These are phyloP conservation scores for Podospora pseudocomata DNA, from an alignment of 495 filamentous ascomycete genomes.

Conservation along the genomic window DNA sequence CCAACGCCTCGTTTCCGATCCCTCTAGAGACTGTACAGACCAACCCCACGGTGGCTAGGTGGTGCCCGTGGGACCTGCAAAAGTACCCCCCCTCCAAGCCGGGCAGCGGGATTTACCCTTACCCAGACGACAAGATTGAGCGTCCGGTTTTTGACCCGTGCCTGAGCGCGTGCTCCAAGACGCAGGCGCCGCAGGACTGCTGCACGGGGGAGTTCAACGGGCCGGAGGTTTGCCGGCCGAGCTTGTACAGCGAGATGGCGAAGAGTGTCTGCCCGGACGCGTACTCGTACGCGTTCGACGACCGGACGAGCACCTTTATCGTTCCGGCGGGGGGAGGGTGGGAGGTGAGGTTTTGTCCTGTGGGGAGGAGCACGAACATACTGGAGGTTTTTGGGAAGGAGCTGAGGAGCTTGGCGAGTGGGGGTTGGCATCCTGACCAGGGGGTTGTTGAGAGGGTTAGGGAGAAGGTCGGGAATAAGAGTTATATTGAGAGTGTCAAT, in stretches of 20 bases:
- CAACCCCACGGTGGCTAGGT: conserved; percentile 49
- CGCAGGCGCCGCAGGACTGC: conserved; percentile 57
- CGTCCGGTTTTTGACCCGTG: conserved; percentile 71
- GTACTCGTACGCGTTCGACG: conserved; percentile 77
- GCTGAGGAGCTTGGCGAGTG: conserved; percentile 32
- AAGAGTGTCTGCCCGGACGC: conserved; percentile 78
- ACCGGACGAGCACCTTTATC: conserved; percentile 70
- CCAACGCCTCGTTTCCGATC: conserved; percentile 58
- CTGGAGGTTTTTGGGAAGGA: conserved; percentile 48
- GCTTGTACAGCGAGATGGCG: conserved; percentile 57
- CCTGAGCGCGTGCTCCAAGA: conserved; percentile 63
- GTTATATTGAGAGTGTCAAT: conserved; percentile 21
- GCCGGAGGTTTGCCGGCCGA: conserved; percentile 56
- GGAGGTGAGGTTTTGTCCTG: conserved; percentile 72
- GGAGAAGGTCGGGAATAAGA: conserved; percentile 25
- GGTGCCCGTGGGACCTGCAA: conserved; percentile 78
- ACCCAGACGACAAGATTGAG: conserved; percentile 64
- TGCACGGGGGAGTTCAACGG: conserved; percentile 61
- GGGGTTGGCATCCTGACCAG: conserved; percentile 9
- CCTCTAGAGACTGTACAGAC: conserved; percentile 57
- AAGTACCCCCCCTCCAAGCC: conserved; percentile 59
- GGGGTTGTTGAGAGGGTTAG: conserved; percentile 12
- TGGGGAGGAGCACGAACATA: conserved; percentile 66
- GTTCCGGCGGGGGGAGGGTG: conserved; percentile 68
- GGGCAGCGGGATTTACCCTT: conserved; percentile 66